Evolutionary conservation across 164 flowering plant species (phyloP), one percentile per base, ranked within the genome.

Genomic region (Protea cynaroides): DNA sequence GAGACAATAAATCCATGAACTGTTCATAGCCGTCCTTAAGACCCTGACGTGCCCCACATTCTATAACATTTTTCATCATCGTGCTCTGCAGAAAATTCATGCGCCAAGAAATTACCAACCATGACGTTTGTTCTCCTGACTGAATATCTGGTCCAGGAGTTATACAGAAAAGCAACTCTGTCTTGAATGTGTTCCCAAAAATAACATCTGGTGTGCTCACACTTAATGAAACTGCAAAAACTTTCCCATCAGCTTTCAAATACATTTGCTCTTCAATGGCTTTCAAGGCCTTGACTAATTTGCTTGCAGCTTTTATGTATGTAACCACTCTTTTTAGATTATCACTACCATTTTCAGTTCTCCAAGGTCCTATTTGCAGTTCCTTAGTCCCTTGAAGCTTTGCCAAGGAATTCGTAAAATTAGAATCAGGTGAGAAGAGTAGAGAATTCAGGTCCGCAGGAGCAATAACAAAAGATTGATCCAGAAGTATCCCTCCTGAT

Each of bases 21-120:
- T 78, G 86, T 61, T 82, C 90, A 66, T 78, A 88, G 72, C 86
- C 89, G 25, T 86, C 95, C 78, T 81, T 90, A 12, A 94, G 72
- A 73, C 97, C 97, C 72, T 82, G 90, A 22, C 90, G 76, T 7
- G 97, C 90, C 60, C 98, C 98, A 75, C 77, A 73, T 73, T 94
- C 98, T 62, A 94, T 89, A 92, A 90, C 84, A 53, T 96, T 82
- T 75, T 83, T 90, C 96, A 94, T 90, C 87, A 94, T 89, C 49
- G 93, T 90, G 74, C 85, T 90, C 75, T 94, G 98, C 52, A 85
- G 61, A 72, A 94, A 94, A 69, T 94, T 94, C 73, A 82, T 78
- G 53, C 93, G 79, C 98, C 98, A 90, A 3, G 98, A 94, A 59
- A 94, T 65, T 7, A 85, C 84, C 72, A 94, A 65, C 56, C 70